Evolutionary conservation across 2,329 filamentous ascomycete genomes (phyloP).

Genomic region (Fusarium beomiforme): DNA sequence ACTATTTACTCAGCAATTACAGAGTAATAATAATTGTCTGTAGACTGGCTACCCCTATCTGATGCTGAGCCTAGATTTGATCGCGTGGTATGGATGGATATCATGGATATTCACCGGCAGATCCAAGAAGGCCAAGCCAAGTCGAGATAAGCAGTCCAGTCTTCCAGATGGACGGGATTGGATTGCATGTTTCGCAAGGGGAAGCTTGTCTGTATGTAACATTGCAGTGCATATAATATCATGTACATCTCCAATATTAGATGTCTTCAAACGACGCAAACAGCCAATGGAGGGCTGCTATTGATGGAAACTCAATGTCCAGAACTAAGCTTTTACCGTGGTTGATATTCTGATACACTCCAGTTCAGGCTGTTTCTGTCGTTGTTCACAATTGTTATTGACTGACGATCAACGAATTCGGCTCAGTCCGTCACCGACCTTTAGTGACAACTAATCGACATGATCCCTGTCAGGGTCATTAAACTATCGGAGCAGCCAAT

Average conservation of each 20-base stretch:
- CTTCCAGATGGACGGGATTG: conserved; percentile 14
- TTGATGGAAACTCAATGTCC: conserved; percentile 15
- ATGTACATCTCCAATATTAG: not conserved
- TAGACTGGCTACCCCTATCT: conserved; percentile 15
- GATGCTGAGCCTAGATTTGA: not conserved
- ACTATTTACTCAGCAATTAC: conserved; percentile 12
- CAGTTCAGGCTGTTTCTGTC: not conserved
- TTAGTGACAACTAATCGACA: conserved; percentile 14
- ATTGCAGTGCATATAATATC: not conserved
- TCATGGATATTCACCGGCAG: conserved; percentile 16
- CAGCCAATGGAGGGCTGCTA: not conserved
- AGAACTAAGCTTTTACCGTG: not conserved
- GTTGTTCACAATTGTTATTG: not conserved
- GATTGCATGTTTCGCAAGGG: conserved; percentile 6
- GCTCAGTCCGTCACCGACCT: conserved; percentile 4
- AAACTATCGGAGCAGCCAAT: conserved; percentile 50
- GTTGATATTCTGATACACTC: not conserved
- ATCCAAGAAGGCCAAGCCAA: conserved; percentile 14
- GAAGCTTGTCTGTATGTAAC: conserved; percentile 12
- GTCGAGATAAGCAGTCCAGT: not conserved
- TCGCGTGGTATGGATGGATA: conserved; percentile 26
- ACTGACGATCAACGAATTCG: not conserved
- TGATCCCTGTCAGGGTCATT: conserved; percentile 45
- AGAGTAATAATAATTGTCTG: not conserved
- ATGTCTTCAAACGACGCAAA: not conserved